phyloP scores from a whole-genome alignment of 257 asterid genomes.

The Pogostemon cablin region DNA sequence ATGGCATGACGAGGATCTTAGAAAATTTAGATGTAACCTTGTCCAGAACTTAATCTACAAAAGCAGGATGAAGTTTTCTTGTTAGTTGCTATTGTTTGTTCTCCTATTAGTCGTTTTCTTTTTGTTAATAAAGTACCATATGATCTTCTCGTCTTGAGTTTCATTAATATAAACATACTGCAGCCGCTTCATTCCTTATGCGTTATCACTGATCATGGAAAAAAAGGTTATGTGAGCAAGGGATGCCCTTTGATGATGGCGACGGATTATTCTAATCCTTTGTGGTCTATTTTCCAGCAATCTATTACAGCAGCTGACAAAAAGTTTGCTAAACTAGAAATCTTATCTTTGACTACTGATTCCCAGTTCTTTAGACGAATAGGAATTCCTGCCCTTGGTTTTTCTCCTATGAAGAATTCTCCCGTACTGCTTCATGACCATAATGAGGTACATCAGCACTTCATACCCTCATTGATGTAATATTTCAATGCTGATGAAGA shows the following conservation, averaged over 20 bases:
- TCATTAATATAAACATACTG: not conserved
- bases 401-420: conserved; percentile 94
- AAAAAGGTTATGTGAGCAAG: conserved; percentile 64
- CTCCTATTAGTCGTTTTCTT: not conserved
- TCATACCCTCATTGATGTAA: conserved; percentile 1
- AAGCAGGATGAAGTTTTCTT: conserved; percentile 3
- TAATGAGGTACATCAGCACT: conserved; percentile 64
- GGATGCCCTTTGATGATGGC: conserved; percentile 79
- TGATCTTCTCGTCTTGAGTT: not conserved
- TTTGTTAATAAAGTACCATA: not conserved
- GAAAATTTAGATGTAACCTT: not conserved
- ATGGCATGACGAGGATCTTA: not conserved
- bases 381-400: conserved; percentile 88
- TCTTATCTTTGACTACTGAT: conserved; percentile 85
- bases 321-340: conserved; percentile 87
- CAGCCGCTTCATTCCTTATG: conserved; percentile 12
- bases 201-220: conserved; percentile 52
- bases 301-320: conserved; percentile 76
- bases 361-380: conserved; percentile 73
- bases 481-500: conserved; percentile 13
- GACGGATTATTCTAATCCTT: conserved; percentile 75
- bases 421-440: conserved; percentile 94
- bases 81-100: not conserved
- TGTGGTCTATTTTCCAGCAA: conserved; percentile 82
- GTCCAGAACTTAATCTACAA: too few relatives aligned